Base-by-base conservation (phyloP, 176 grass and related monocot species). In the Pontederia paniculata region DNA sequence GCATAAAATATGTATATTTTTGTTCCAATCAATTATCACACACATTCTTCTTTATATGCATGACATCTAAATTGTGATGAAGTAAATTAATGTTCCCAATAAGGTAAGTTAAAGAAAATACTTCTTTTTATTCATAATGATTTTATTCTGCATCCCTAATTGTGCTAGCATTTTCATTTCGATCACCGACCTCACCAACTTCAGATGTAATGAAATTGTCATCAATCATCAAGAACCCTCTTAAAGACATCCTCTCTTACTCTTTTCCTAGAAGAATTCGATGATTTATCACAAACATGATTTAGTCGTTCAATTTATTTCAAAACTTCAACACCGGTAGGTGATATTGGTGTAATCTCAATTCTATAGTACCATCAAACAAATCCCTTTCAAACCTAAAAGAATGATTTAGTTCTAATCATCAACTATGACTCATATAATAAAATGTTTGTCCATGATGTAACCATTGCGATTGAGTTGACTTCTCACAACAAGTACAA, bases 1-100 rank as follows among this genome's bases (percentile, higher is more conserved):
- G n/a, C n/a, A n/a, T n/a, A n/a, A n/a, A n/a, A n/a, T n/a, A n/a
- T n/a, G n/a, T n/a, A n/a, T n/a, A n/a, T n/a, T n/a, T n/a, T n/a
- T n/a, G 53, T 25, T 4, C 53, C 53, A 55, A 55, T 21, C 9
- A 55, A 21, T 55, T 55, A 55, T 55, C 53, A 10, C 53, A 55
- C 15, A 55, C 53, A 55, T 55, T 55, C 11, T 55, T 55, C 9
- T 55, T 2, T 55, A 55, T 55, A 23, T 55, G 53, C 53, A 55
- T 55, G 28, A 55, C 18, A 12, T 55, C n/a, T 9, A 55, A 21
- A 20, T 55, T 55, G 20, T 23, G 53, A 19, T n/a, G 53, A 37
- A 37, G 28, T 37, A 37, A 37, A 37, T 37, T 2, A n/a, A 3
- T 37, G 28, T 37, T 37, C 7, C 28, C 28, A 37, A 37, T 37